These are phyloP conservation scores for Setomelanomma holmii DNA, from an alignment of 2,329 filamentous ascomycete species.

Conservation along the genomic window DNA sequence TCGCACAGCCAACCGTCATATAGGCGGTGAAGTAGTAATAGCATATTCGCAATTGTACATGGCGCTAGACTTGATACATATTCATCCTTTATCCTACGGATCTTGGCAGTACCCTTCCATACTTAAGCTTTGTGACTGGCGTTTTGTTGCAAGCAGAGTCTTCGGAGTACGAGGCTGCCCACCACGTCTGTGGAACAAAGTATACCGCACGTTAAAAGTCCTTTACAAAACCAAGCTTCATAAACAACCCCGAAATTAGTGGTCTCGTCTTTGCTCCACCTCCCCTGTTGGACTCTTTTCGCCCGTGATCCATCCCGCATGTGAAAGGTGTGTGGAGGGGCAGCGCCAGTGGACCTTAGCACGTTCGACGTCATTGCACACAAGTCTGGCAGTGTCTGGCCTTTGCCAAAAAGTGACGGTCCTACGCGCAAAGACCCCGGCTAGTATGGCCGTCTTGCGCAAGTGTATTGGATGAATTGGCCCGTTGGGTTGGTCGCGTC, in stretches of 20 bases:
- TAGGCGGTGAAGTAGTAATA: constrained; percentile 7
- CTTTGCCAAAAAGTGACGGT: constrained; percentile 15
- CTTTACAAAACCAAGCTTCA: no score
- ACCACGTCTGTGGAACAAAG: no score
- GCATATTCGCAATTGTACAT: constrained; percentile 1
- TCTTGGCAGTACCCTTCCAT: no score
- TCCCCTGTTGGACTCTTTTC: not conserved
- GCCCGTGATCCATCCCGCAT: constrained; percentile 2
- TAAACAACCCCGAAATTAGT: no score
- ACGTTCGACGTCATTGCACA: constrained; percentile 20
- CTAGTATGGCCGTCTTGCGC: constrained; percentile 19
- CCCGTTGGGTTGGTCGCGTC: constrained; percentile 7
- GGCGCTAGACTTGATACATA: constrained; percentile 1
- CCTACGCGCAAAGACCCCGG: constrained; percentile 11
- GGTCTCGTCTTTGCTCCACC: no score
- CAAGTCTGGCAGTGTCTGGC: constrained; percentile 9
- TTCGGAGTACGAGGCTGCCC: no score
- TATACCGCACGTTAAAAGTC: no score
- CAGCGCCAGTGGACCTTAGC: not conserved
- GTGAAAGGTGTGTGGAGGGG: constrained; percentile 11
- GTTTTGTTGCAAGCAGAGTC: no score
- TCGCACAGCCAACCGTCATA: not conserved
- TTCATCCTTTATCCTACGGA: no score
- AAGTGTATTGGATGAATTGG: constrained; percentile 26
- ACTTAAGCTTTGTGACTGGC: no score